phyloP scores from a whole-genome alignment of 2,329 filamentous ascomycete species.

The Thielaviopsis ethacetica region DNA sequence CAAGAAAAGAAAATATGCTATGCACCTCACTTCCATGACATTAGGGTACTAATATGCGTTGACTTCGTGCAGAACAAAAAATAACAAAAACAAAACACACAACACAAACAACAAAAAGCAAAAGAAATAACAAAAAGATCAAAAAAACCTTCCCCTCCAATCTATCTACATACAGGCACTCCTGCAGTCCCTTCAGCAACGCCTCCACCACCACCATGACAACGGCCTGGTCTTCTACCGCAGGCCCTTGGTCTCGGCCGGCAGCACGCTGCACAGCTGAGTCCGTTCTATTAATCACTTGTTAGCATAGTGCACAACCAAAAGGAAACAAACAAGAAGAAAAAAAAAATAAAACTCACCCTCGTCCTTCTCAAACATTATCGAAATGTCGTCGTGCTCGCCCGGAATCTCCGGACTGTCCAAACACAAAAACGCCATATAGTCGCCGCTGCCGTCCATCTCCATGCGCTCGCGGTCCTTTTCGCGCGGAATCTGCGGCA shows the following conservation, averaged over 20 bases:
- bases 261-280: slow-evolving; percentile 32
- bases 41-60: too few relatives aligned
- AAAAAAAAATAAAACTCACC: slow-evolving; percentile 35
- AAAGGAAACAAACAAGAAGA: too few relatives aligned
- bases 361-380: slow-evolving; percentile 64
- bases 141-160: not conserved
- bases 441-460: slow-evolving; percentile 23
- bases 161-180: too few relatives aligned
- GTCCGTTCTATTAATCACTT: slow-evolving; percentile 31
- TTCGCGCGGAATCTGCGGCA: slow-evolving; percentile 46
- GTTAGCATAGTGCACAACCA: not conserved
- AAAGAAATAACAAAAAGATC: not conserved
- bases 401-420: slow-evolving; percentile 80
- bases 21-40: not conserved
- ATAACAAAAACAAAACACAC: not conserved
- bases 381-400: slow-evolving; percentile 81
- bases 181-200: slow-evolving; percentile 1
- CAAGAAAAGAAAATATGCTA: not conserved
- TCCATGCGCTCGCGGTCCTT: slow-evolving; percentile 26
- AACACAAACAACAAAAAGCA: not conserved
- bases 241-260: slow-evolving; percentile 38
- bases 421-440: slow-evolving; percentile 63
- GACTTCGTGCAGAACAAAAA: too few relatives aligned
- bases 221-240: slow-evolving; percentile 15
- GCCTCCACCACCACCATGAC: not conserved